Base-by-base conservation (phyloP, 176 grass and related monocot species). In the Pontederia crassipes region DNA sequence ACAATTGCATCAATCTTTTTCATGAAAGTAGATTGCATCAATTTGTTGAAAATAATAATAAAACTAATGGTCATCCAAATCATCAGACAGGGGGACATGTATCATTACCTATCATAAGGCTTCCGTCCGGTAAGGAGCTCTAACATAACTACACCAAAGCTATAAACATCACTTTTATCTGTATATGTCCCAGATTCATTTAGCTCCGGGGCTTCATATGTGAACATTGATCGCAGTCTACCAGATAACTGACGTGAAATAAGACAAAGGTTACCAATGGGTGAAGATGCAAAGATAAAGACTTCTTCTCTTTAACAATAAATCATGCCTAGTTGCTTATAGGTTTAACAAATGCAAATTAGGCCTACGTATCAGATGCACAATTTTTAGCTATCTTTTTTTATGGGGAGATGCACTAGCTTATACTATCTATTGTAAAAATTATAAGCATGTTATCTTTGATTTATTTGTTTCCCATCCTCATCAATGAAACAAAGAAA, bases 71-170 rank as follows among this genome's bases (percentile, higher is more conserved):
- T 12, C 57, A 26, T 67, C 17, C 35, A 57, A 74, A 58, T 28
- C 11, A 70, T 60, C 55, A n/a, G 7, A 59, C 57, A 11, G 57
- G 59, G 49, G 32, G 20, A 58, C 29, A 62, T 51, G 14, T 54
- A 72, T 3, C 58, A 73, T 75, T 78, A 89, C 93, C 84, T 81
- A 54, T 98, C 84, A 65, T 92, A 92, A 62, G 93, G 93, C 70
- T 89, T 83, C 13, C 93, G 87, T 16, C 93, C 93, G 12, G 93
- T 92, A 58, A 98, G 84, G 83, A 98, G 88, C 64, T 92, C 93
- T 69, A 98, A 76, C 87, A 98, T 98, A 61, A 98, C 84, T 28
- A 98, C 84, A 4, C 88, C 93, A 61, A 98, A 98, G 74, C 87
- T 98, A 68, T 89, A 92, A 61, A 98, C 84, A 17, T 98, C 93